Conservation (phyloP, 768 basidiomycete species). For the Tricholoma flavovirens region DNA sequence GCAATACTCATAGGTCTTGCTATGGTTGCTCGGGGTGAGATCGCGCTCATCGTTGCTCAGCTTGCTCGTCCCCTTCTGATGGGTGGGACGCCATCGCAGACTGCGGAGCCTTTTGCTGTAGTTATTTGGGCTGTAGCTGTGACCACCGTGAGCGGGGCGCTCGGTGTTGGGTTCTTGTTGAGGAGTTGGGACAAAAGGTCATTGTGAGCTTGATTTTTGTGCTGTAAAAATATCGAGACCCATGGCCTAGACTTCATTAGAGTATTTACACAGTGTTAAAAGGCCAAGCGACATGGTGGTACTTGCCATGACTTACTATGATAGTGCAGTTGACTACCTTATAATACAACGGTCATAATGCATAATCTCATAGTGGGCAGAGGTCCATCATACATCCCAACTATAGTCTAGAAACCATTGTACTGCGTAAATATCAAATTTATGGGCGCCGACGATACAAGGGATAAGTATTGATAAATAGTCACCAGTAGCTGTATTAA, state of each 20-base stretch:
- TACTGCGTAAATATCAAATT: no score
- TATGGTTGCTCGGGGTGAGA: constrained; percentile 66
- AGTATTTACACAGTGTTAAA: no score
- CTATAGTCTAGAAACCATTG: no score
- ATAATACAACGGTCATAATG: neutral
- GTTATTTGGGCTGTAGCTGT: constrained; percentile 53
- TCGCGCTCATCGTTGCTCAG: constrained; percentile 56
- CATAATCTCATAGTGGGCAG: neutral
- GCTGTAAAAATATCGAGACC: neutral
- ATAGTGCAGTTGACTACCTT: neutral
- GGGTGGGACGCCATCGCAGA: constrained; percentile 4
- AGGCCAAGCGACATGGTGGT: no score
- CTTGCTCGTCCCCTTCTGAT: constrained; percentile 30
- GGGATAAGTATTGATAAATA: neutral
- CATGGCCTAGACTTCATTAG: neutral
- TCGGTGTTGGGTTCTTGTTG: constrained; percentile 24
- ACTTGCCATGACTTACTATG: no score
- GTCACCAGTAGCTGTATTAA: neutral
- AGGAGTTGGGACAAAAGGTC: constrained; percentile 7
- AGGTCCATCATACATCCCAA: no score
- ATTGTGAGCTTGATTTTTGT: neutral
- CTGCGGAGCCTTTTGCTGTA: constrained; percentile 44
- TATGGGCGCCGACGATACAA: no score
- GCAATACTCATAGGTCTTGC: constrained; percentile 46
- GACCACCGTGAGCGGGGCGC: constrained; percentile 46